Evolutionary conservation across 1,284 basidiomycete genomes (phyloP), one percentile per base, ranked within the genome.

Genomic region (Ustilago trichophora): DNA sequence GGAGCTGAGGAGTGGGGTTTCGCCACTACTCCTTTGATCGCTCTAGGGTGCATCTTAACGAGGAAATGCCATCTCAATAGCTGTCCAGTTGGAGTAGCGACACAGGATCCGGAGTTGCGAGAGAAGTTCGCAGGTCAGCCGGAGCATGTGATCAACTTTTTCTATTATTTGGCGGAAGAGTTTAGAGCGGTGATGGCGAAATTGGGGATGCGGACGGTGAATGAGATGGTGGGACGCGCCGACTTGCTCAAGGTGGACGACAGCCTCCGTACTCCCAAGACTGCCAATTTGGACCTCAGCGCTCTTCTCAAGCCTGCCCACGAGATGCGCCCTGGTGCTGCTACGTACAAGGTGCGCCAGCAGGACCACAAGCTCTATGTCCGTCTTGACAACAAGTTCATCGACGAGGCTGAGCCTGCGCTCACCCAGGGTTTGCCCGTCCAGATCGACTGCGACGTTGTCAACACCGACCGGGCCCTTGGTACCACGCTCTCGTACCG

Each of bases 311-410:
- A 78, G 75, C 73, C 76, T 8, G 76, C 76, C 18, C 57, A 67
- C 43, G 55, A 77, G 62, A 77, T 78, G 75, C 75, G 76, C n/a
- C 76, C 76, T 13, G 76, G 76, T 37, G 76, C 76, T 9, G 76
- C 76, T 16, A 78, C 76, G 21, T 76, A 77, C 75, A 77, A 77
- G 73, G 74, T 78, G 6, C 75, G 76, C 21, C 73, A 77, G 49
- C 76, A 78, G 52, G 76, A 78, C 63, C 76, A 78, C 75, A 66
- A 68, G 53, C 72, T 78, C 22, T 77, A 78, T 64, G 56, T 77
- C 10, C 76, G 76, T 31, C 65, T 78, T 13, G 76, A 78, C 69
- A 78, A 78, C 76, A 78, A 78, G 58, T 76, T 78, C 56, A 76
- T 77, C 52, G 75, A 77, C 45, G 76, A 78, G 62, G 72, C 75